Conservation (phyloP, 202 grass and related monocot species). For the Saccharum hybrid region DNA sequence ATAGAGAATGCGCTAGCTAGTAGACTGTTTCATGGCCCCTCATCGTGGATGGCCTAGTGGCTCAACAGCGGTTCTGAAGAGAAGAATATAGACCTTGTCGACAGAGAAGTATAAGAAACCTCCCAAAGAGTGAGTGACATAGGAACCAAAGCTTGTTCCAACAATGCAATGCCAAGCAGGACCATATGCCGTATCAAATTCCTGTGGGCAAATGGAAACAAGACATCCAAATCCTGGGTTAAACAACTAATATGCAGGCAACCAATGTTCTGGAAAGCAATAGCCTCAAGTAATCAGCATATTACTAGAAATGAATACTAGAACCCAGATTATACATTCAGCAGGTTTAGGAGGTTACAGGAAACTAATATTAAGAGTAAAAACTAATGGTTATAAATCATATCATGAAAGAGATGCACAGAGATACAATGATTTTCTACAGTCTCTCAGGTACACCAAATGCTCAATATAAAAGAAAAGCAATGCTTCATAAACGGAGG, state of each 20-base stretch:
- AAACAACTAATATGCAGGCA: conserved; percentile 4
- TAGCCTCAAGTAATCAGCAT: conserved; percentile 4
- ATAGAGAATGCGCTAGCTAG: conserved; percentile 30
- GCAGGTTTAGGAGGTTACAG: background rate
- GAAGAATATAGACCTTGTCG: conserved; percentile 96
- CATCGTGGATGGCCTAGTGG: conserved; percentile 59
- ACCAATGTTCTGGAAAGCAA: background rate
- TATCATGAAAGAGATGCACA: conserved; percentile 6
- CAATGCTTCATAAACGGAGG: background rate
- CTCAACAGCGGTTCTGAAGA: conserved; percentile 92
- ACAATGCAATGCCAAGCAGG: conserved; percentile 98
- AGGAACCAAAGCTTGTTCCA: conserved; percentile 91
- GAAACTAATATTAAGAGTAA: background rate
- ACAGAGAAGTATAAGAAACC: conserved; percentile 97
- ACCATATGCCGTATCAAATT: conserved; percentile 75
- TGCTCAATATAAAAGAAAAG: background rate
- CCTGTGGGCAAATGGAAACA: conserved; percentile 58
- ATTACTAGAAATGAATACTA: background rate
- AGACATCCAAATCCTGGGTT: background rate
- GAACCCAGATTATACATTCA: background rate
- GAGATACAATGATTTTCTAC: background rate
- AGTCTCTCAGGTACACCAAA: background rate
- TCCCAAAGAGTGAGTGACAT: conserved; percentile 90
- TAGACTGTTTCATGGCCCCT: conserved; percentile 10
- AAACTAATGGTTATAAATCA: background rate